These are phyloP conservation scores for Clathrospora elynae DNA, from an alignment of 2,329 filamentous ascomycete species.

Conservation along the genomic window DNA sequence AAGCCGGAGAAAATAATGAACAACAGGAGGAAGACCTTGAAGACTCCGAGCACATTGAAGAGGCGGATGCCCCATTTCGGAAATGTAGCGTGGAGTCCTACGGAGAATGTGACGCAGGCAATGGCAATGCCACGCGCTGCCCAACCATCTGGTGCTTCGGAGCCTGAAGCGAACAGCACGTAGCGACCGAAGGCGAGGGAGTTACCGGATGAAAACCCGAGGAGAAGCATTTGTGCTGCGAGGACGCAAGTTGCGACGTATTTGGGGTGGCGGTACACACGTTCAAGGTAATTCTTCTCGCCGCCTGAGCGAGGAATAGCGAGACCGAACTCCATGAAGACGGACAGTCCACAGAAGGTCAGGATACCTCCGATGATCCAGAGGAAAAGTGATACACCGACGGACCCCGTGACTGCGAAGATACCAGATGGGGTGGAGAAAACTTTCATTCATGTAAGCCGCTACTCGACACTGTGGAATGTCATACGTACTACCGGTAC, in stretches of 20 bases:
- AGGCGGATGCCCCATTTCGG: constrained; percentile 65
- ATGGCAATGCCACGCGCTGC: constrained; percentile 59
- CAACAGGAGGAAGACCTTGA: constrained; percentile 65
- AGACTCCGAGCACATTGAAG: constrained; percentile 63
- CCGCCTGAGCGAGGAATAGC: constrained; percentile 67
- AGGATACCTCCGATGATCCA: constrained; percentile 61
- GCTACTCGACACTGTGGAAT: constrained; percentile 3
- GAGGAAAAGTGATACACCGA: constrained; percentile 59
- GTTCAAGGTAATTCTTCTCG: constrained; percentile 70
- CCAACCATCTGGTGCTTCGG: constrained; percentile 58
- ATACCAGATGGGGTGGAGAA: constrained; percentile 65
- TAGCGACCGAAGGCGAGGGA: constrained; percentile 64
- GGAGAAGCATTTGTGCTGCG: constrained; percentile 64
- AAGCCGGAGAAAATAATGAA: constrained; percentile 66
- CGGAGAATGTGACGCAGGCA: constrained; percentile 57
- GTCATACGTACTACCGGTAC: constrained; percentile 31
- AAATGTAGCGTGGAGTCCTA: constrained; percentile 57
- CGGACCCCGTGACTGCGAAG: constrained; percentile 60
- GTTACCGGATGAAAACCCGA: constrained; percentile 65
- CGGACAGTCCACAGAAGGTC: constrained; percentile 63
- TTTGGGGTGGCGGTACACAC: constrained; percentile 63
- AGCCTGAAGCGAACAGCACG: constrained; percentile 61
- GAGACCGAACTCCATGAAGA: constrained; percentile 68
- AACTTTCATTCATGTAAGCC: constrained; percentile 33
- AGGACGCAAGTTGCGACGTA: constrained; percentile 65